These are phyloP conservation scores for Phytophthora cajani DNA, from an alignment of 352 stramenopile species.

Conservation along the genomic window DNA sequence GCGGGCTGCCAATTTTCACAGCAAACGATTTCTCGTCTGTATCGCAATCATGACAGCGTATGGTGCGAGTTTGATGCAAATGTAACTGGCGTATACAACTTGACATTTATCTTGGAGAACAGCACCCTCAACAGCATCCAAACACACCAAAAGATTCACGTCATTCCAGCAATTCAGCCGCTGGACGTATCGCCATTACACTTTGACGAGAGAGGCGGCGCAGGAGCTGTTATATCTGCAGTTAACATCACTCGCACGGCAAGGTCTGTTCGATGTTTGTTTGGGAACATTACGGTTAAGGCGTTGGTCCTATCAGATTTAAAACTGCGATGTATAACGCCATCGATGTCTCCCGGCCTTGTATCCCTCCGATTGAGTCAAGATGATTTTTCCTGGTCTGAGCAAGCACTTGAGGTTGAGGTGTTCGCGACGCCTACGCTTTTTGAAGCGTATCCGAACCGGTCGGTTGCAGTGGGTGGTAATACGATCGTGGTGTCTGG, in stretches of 20 bases:
- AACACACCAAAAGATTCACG: slow-evolving; percentile 34
- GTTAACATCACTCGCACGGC: slow-evolving; percentile 28
- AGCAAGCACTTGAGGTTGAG: slow-evolving; percentile 33
- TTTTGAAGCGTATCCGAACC: slow-evolving; percentile 33
- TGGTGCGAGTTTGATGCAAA: slow-evolving; percentile 45
- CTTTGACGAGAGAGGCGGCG: slow-evolving; percentile 61
- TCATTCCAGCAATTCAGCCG: slow-evolving; percentile 39
- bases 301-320: slow-evolving; percentile 35
- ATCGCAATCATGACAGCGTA: slow-evolving; percentile 10
- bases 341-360: slow-evolving; percentile 30
- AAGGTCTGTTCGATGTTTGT: slow-evolving; percentile 44
- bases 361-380: slow-evolving; percentile 37
- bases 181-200: slow-evolving; percentile 24
- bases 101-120: slow-evolving; percentile 26
- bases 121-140: slow-evolving; percentile 19
- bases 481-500: slow-evolving; percentile 40
- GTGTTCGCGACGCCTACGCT: slow-evolving; percentile 41
- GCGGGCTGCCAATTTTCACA: slow-evolving; percentile 40
- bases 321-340: slow-evolving; percentile 43
- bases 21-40: slow-evolving; percentile 20
- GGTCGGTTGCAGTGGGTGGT: slow-evolving; percentile 7
- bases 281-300: slow-evolving; percentile 33
- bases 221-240: slow-evolving; percentile 38
- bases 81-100: slow-evolving; percentile 31
- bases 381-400: slow-evolving; percentile 49